These are phyloP conservation scores for Mortierella sp. DNA, from an alignment of 371 early-diverging fungal species.

Conservation along the genomic window DNA sequence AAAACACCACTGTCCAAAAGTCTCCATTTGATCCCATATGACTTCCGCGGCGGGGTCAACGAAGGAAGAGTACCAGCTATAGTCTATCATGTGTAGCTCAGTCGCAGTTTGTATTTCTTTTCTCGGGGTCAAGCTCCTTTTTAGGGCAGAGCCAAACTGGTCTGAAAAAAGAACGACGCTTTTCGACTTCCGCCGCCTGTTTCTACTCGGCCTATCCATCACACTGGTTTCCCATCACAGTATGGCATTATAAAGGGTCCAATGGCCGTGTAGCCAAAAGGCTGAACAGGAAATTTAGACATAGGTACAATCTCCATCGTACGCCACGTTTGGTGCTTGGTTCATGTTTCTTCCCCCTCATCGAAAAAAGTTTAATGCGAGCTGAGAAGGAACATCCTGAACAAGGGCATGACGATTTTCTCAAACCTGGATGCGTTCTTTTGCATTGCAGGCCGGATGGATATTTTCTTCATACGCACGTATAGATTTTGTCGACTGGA, in stretches of 20 bases:
- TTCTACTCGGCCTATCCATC: background rate
- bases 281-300: background rate
- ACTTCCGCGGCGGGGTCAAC: too few species aligned
- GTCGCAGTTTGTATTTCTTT: slow-evolving; percentile 12
- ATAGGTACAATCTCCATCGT: slow-evolving; percentile 12
- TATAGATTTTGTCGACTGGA: too few species aligned
- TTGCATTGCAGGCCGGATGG: too few species aligned
- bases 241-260: too few species aligned
- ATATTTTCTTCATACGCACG: too few species aligned
- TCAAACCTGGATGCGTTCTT: too few species aligned
- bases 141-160: slow-evolving; percentile 4
- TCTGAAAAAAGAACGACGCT: background rate
- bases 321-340: slow-evolving; percentile 31
- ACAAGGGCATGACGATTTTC: too few species aligned
- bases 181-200: background rate
- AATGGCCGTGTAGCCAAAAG: background rate
- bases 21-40: too few species aligned
- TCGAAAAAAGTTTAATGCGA: slow-evolving; percentile 6
- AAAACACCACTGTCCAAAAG: too few species aligned
- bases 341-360: background rate
- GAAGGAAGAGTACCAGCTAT: too few species aligned
- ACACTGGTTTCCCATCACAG: background rate
- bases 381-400: background rate
- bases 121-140: slow-evolving; percentile 21
- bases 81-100: background rate